These are phyloP conservation scores for Fusarium nelsonii DNA, from an alignment of 2,329 filamentous ascomycete species.

Conservation along the genomic window DNA sequence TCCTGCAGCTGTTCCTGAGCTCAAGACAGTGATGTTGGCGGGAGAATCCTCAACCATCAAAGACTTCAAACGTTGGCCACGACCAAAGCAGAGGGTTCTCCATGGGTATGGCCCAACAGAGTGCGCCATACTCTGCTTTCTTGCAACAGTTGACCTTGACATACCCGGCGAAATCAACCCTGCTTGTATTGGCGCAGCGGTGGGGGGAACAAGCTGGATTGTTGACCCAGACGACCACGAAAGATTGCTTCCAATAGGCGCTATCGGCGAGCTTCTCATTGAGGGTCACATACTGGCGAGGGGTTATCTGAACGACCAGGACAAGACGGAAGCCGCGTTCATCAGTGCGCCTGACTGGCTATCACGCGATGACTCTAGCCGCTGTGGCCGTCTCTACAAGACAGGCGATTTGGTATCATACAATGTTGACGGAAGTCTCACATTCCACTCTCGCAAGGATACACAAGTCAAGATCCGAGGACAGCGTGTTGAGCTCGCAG, in stretches of 20 bases:
- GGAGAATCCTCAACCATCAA: slow-evolving; percentile 7
- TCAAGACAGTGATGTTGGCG: slow-evolving; percentile 14
- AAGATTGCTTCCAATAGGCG: slow-evolving; percentile 6
- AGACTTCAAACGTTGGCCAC: slow-evolving; percentile 20
- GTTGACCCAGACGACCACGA: slow-evolving; percentile 20
- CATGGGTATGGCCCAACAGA: slow-evolving; percentile 26
- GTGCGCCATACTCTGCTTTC: slow-evolving; percentile 18
- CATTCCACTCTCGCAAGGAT: slow-evolving; percentile 65
- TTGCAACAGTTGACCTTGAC: background rate
- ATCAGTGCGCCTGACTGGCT: slow-evolving; percentile 10
- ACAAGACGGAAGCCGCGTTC: slow-evolving; percentile 5
- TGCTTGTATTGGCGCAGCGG: slow-evolving; percentile 11
- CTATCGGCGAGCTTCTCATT: slow-evolving; percentile 14
- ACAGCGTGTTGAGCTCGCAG: slow-evolving; percentile 63
- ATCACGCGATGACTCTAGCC: background rate
- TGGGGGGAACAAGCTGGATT: slow-evolving; percentile 15
- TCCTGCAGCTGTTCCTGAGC: slow-evolving; percentile 5
- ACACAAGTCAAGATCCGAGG: slow-evolving; percentile 70
- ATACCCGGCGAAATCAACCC: background rate
- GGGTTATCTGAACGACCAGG: slow-evolving; percentile 4
- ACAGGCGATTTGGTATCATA: slow-evolving; percentile 63
- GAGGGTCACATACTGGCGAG: slow-evolving; percentile 21
- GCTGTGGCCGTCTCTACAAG: slow-evolving; percentile 53
- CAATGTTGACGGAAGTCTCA: slow-evolving; percentile 44
- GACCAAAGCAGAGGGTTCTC: slow-evolving; percentile 4